Conservation (phyloP, 164 flowering plant genomes). For the Chimonanthus praecox region DNA sequence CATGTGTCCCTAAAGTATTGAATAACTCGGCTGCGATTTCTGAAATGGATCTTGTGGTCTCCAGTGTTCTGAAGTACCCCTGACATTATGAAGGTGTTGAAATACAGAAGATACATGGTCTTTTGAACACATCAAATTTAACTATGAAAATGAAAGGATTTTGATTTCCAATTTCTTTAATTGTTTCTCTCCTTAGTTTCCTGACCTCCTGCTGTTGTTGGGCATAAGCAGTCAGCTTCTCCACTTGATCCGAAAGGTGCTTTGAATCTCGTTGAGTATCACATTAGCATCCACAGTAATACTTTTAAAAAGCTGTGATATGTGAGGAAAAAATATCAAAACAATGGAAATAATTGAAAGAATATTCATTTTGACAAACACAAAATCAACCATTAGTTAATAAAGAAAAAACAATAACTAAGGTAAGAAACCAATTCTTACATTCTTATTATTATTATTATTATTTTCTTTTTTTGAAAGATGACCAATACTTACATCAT, state of each 20-base stretch:
- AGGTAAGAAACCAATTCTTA: too few species aligned
- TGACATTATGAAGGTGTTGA: slow-evolving; percentile 16
- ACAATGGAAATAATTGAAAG: neutral
- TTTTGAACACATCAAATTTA: neutral
- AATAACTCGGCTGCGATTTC: slow-evolving; percentile 44
- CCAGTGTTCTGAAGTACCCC: slow-evolving; percentile 82
- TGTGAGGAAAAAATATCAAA: too few species aligned
- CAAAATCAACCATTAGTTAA: neutral
- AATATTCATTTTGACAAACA: slow-evolving; percentile 14
- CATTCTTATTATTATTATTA: too few species aligned
- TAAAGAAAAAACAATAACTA: neutral
- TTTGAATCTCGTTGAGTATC: slow-evolving; percentile 72
- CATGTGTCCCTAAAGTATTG: slow-evolving; percentile 49
- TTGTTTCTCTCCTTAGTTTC: neutral
- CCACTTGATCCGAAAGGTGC: slow-evolving; percentile 61
- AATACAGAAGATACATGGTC: neutral
- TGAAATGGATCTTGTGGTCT: slow-evolving; percentile 75
- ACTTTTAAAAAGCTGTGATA: slow-evolving; percentile 63
- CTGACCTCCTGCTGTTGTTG: slow-evolving; percentile 75
- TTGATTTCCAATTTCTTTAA: neutral
- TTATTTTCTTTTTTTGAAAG: too few species aligned
- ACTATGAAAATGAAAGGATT: neutral
- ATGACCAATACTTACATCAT: slow-evolving; percentile 45
- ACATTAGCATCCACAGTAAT: slow-evolving; percentile 77
- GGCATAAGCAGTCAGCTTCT: slow-evolving; percentile 64